These are phyloP conservation scores for Mortierella sp. DNA, from an alignment of 371 early-diverging fungal species.

Conservation along the genomic window DNA sequence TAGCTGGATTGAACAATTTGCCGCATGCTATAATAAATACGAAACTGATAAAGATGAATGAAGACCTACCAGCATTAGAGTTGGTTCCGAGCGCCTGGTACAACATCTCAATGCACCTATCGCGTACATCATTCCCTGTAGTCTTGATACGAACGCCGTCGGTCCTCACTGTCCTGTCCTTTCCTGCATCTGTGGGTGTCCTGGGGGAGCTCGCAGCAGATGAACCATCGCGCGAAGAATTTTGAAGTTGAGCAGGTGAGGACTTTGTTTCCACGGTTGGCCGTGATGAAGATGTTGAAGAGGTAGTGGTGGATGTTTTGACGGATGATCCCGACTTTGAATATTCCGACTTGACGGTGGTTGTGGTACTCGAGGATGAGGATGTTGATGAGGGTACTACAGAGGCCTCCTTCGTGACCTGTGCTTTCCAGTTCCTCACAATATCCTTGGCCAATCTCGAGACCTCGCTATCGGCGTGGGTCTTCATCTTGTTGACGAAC, in stretches of 20 bases:
- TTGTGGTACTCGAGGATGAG: conserved; percentile 25
- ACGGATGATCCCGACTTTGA: conserved; percentile 26
- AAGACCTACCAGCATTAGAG: conserved; percentile 72
- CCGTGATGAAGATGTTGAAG: conserved; percentile 17
- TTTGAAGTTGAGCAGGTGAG: conserved; percentile 21
- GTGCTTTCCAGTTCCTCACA: conserved; percentile 87
- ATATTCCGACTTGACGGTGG: conserved; percentile 20
- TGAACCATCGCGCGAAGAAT: conserved; percentile 35
- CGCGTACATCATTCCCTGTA: conserved; percentile 81
- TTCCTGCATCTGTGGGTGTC: conserved; percentile 58
- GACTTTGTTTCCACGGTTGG: conserved; percentile 39
- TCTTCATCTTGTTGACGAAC: conserved; percentile 78
- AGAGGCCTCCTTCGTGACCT: conserved; percentile 63
- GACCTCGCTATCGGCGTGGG: conserved; percentile 69
- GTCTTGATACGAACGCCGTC: conserved; percentile 73
- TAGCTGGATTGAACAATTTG: not conserved
- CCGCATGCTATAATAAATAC: no score
- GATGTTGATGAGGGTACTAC: conserved; percentile 14
- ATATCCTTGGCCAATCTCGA: conserved; percentile 75
- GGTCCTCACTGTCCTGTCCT: conserved; percentile 69
- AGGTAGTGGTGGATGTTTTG: conserved; percentile 13
- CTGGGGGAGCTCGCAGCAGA: conserved; percentile 50
- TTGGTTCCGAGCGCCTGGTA: conserved; percentile 85
- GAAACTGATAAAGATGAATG: not conserved
- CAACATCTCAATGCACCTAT: conserved; percentile 88